Evolutionary conservation across 176 grass and related monocot genomes (phyloP).

Genomic region (Poa annua): DNA sequence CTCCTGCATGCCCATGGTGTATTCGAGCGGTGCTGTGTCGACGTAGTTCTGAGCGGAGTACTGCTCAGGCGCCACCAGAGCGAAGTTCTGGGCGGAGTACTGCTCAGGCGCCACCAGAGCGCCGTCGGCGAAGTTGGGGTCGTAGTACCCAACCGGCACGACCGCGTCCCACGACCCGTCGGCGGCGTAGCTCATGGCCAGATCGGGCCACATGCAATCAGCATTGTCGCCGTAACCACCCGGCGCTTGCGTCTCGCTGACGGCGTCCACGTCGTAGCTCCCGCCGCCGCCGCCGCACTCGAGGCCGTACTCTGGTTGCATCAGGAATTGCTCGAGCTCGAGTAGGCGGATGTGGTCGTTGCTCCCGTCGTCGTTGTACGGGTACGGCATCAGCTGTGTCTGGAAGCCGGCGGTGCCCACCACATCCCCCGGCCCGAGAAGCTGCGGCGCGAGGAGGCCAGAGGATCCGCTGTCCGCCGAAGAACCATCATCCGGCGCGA

Average conservation of each 20-base stretch:
- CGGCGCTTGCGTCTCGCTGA: not conserved
- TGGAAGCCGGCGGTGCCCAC: not conserved
- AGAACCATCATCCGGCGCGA: not conserved
- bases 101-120: too few relatives aligned
- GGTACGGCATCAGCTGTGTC: conserved; percentile 1
- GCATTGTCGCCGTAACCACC: not conserved
- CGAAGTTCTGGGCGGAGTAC: not conserved
- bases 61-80: too few relatives aligned
- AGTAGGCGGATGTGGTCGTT: not conserved
- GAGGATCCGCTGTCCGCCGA: not conserved
- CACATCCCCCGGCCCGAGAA: not conserved
- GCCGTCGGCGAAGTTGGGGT: not conserved
- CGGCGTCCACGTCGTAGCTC: not conserved
- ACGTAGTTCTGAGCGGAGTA: not conserved
- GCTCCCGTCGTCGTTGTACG: not conserved
- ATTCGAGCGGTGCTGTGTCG: not conserved
- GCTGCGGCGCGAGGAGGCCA: not conserved
- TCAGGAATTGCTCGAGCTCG: not conserved
- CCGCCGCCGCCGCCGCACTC: not conserved
- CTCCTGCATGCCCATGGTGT: not conserved
- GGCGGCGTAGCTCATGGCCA: not conserved
- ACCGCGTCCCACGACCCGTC: not conserved
- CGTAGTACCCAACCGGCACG: not conserved
- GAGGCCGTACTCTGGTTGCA: not conserved
- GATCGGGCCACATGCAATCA: not conserved